Base-by-base conservation (phyloP, 2,329 filamentous ascomycete species). In the Pseudophaeomoniella oleicola region DNA sequence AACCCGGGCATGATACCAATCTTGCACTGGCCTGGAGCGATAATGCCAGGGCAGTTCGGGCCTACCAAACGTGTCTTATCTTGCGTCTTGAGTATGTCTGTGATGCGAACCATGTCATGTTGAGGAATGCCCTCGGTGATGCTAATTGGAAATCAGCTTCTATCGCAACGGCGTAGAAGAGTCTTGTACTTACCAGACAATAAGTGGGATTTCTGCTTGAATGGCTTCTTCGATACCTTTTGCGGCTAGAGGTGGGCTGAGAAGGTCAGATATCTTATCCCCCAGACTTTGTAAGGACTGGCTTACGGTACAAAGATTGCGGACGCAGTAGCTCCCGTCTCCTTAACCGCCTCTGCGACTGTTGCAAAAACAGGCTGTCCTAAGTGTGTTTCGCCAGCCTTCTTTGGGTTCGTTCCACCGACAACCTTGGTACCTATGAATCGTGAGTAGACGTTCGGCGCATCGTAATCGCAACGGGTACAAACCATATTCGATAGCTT, bases 1-100 rank as follows among this genome's bases (percentile, higher is more conserved):
- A 96, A 94, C 54, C 90, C 90, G 47, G 90, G 85, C 90, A 98
- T 96, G 69, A 98, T 98, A 59, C 90, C 90, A 57, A 98, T 96
- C 72, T 98, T 98, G 78, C 90, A 98, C 76, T 93, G 88, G 53
- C 88, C 90, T n/a, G 44, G 44, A 13, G 42, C 88, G 63, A 96
- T 96, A 66, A 96, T 88, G 61, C 88, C 90, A 46, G 90, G 90
- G 72, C 90, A 98, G 72, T 96, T 98, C 56, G 88, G 88, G 50
- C 88, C 88, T 44, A 96, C 86, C 54, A 98, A 75, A 58, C 90
- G 82, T 49, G 88, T 94, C 76, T 96, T 96, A 71, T 69, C 78
- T 69, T 98, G 90, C 38, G 87, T 84, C 75, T 94, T 96, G 59
- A 98, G 75, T 63, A 96, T 94, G 62, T 86, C 78, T 60, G 90